These are phyloP conservation scores for Pedinophyceae sp. DNA, from an alignment of 139 green algal species.

Conservation along the genomic window DNA sequence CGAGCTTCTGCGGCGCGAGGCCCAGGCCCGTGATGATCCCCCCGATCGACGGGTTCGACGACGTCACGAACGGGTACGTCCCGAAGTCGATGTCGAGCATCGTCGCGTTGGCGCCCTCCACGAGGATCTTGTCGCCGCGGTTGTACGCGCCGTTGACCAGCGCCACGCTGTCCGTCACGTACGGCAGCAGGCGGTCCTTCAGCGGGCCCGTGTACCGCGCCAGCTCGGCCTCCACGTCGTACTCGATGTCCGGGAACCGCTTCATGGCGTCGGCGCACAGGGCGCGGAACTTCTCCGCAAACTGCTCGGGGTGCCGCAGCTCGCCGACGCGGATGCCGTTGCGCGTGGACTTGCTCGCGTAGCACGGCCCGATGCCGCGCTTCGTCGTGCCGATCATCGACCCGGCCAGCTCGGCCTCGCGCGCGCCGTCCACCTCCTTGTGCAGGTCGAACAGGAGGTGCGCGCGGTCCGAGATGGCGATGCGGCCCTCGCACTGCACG, in stretches of 20 bases:
- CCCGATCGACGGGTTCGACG: constrained; percentile 88
- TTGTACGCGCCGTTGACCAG: constrained; percentile 19
- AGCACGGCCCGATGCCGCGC: constrained; percentile 92
- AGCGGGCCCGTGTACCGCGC: constrained; percentile 51
- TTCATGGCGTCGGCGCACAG: constrained; percentile 47
- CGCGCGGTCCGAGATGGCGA: constrained; percentile 70
- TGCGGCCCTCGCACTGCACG: constrained; percentile 25
- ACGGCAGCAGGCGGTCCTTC: constrained; percentile 35
- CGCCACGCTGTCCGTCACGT: constrained; percentile 76
- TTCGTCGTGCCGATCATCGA: constrained; percentile 93
- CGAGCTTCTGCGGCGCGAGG: constrained; percentile 71
- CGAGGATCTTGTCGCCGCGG: constrained; percentile 70
- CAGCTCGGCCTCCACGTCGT: constrained; percentile 78
- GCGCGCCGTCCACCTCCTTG: constrained; percentile 87
- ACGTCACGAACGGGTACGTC: constrained; percentile 99
- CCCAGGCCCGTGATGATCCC: constrained; percentile 85
- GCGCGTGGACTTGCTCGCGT: constrained; percentile 84
- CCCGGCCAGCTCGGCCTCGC: constrained; percentile 78
- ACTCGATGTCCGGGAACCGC: constrained; percentile 57
- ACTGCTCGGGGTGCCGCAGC: constrained; percentile 23
- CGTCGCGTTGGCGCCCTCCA: constrained; percentile 97
- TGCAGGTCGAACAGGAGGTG: constrained; percentile 98
- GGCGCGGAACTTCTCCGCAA: constrained; percentile 51
- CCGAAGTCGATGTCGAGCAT: constrained; percentile 98
- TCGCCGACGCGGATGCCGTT: constrained; percentile 83